phyloP scores from a whole-genome alignment of 1,284 basidiomycete genomes.

The Schizophyllum commune region DNA sequence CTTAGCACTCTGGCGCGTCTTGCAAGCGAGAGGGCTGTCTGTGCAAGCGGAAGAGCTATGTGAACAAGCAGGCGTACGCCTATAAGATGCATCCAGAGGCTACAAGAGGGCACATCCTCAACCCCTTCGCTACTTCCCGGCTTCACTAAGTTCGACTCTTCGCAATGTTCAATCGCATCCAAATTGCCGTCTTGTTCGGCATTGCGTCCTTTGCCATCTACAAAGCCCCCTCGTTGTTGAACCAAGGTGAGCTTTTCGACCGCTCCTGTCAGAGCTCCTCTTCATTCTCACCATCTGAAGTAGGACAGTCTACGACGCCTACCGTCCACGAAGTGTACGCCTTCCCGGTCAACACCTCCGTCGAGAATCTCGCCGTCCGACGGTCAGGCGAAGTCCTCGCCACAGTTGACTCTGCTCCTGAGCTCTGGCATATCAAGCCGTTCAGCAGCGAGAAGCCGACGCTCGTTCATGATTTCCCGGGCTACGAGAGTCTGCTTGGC shows the following conservation, averaged over 20 bases:
- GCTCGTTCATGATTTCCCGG: conserved; percentile 5
- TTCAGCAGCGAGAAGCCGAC: conserved; percentile 4
- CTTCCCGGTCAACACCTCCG: conserved; percentile 1
- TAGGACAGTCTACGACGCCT: neutral
- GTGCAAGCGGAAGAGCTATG: no score
- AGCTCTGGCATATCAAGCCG: conserved; percentile 6
- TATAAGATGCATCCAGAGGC: no score
- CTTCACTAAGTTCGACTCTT: neutral
- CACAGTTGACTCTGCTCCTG: conserved; percentile 3
- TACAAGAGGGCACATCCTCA: no score
- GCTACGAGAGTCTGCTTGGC: conserved; percentile 3
- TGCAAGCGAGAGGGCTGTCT: no score
- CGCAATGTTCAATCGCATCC: neutral
- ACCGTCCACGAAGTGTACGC: neutral
- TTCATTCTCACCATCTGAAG: neutral
- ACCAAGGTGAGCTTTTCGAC: neutral
- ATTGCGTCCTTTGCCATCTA: neutral
- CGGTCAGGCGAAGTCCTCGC: conserved; percentile 5
- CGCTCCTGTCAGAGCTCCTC: no score
- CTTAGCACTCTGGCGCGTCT: no score
- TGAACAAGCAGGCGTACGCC: no score
- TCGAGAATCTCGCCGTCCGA: conserved; percentile 8
- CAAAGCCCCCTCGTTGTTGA: neutral
- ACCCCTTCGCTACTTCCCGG: no score
- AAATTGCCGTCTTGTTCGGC: neutral